Base-by-base conservation (phyloP, 208 protist genomes). In the Trypanosoma lewisi region DNA sequence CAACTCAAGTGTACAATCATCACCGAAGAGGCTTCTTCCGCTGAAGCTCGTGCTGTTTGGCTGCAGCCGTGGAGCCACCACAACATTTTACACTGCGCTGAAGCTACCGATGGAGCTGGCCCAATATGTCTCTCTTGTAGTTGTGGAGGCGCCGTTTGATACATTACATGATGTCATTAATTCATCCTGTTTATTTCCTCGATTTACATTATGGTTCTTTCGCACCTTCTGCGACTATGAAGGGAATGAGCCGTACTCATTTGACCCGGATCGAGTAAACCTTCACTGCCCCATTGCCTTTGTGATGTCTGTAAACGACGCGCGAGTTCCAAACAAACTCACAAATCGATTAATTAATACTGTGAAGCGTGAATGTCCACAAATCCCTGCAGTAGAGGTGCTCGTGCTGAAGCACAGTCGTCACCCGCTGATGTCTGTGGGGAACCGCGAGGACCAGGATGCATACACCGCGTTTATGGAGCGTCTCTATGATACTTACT, bases 71-170 rank as follows among this genome's bases (percentile, higher is more conserved):
- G 88, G 88, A 34, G 88, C 85, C 14, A 83, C 85, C 7, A 89
- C 88, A 16, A 87, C 79, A 48, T 87, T 91, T 62, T 92, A 92
- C 73, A 57, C 80, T 9, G 74, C 83, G 36, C 80, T 95, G 81
- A 95, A 95, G 60, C 67, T 95, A 4, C 64, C 77, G 2, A 19
- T 30, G 9, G 63, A 78, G 31, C 71, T 91, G n/a, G 88, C 88
- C 7, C 25, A 12, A 31, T 73, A 91, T 75, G 83, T 95, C 5
- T 91, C 85, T 16, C 82, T 95, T 16, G 83, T 95, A 11, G 67
- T 95, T 42, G 61, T 95, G 30, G 85, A 95, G 68, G 88, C 85
- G 0, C 83, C 88, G 4, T 95, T 95, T 67, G 85, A 95, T 63
- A 91, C 85, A 16, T 53, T 95, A 41, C 62, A 88, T 34, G 63